A percentile compares a stretch with the other conserved stretches of the same genome.
Evolutionary conservation across 108 stramenopile genomes (phyloP).

Genomic region (Skeletonema menzelii): DNA sequence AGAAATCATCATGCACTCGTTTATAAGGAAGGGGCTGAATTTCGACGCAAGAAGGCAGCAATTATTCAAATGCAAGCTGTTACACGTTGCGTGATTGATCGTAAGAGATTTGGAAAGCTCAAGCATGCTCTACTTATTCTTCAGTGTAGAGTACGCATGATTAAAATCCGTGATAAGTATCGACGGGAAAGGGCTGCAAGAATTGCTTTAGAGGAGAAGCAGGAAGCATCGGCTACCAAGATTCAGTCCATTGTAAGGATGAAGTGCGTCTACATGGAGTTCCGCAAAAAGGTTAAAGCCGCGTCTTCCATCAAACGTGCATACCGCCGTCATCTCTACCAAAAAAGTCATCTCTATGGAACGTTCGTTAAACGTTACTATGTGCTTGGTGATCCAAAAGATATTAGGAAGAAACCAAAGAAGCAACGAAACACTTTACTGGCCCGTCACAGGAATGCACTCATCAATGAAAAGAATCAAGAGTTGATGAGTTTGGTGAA

Average conservation of each 20-base stretch:
- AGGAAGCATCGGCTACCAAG: slow-evolving; percentile 50
- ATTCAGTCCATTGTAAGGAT: slow-evolving; percentile 71
- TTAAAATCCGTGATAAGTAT: slow-evolving; percentile 21
- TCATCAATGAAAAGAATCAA: slow-evolving; percentile 39
- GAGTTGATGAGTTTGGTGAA: slow-evolving; percentile 40
- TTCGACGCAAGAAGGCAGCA: slow-evolving; percentile 30
- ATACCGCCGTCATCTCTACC: slow-evolving; percentile 47
- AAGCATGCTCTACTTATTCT: slow-evolving; percentile 16
- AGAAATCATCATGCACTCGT: slow-evolving; percentile 23
- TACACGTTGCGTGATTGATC: slow-evolving; percentile 40
- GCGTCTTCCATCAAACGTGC: slow-evolving; percentile 36
- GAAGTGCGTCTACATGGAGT: slow-evolving; percentile 21
- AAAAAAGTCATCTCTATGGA: slow-evolving; percentile 26
- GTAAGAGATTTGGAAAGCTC: slow-evolving; percentile 23
- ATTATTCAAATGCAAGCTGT: slow-evolving; percentile 33
- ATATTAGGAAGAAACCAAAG: slow-evolving; percentile 25
- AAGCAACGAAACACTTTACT: slow-evolving; percentile 18
- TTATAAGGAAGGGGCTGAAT: slow-evolving; percentile 35
- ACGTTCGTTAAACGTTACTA: slow-evolving; percentile 53
- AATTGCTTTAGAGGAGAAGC: slow-evolving; percentile 21
- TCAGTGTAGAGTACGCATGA: slow-evolving; percentile 27
- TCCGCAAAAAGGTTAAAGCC: slow-evolving; percentile 12
- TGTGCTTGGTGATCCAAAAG: slow-evolving; percentile 44
- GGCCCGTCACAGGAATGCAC: slow-evolving; percentile 51
- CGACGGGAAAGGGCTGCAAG: slow-evolving; percentile 12